Percentiles rank a stretch among this genome's conserved stretches.
phyloP scores from a whole-genome alignment of 176 grass and related monocot genomes.

The Alloteropsis semialata region DNA sequence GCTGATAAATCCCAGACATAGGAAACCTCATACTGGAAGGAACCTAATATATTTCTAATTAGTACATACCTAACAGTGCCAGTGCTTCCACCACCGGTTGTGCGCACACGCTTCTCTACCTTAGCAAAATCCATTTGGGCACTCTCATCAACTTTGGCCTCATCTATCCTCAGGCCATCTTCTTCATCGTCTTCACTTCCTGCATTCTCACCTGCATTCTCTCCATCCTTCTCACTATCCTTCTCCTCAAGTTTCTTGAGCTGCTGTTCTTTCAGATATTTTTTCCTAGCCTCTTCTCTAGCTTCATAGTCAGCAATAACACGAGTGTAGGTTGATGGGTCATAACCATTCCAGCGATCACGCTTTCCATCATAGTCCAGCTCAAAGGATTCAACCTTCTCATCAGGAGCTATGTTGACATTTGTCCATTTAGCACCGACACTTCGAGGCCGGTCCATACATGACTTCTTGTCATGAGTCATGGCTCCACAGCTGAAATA shows the following conservation, averaged over 20 bases:
- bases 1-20: neutral
- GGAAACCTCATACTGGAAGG: neutral
- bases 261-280: slow-evolving; percentile 89
- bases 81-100: slow-evolving; percentile 95
- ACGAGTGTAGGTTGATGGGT: slow-evolving; percentile 75
- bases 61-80: slow-evolving; percentile 81
- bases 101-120: slow-evolving; percentile 93
- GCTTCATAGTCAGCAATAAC: slow-evolving; percentile 82
- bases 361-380: slow-evolving; percentile 97
- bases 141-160: slow-evolving; percentile 97
- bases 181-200: slow-evolving; percentile 79
- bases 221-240: slow-evolving; percentile 45
- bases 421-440: slow-evolving; percentile 84
- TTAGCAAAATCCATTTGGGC: slow-evolving; percentile 98
- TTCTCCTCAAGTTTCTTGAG: slow-evolving; percentile 94
- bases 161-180: slow-evolving; percentile 82
- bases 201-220: no score
- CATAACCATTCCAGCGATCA: slow-evolving; percentile 93
- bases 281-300: slow-evolving; percentile 84
- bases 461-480: slow-evolving; percentile 83
- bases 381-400: slow-evolving; percentile 95
- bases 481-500: slow-evolving; percentile 67
- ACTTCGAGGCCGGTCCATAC: slow-evolving; percentile 77
- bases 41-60: neutral
- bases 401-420: slow-evolving; percentile 81